phyloP scores from a whole-genome alignment of 2,329 filamentous ascomycete genomes.

The Trichoderma arundinaceum region DNA sequence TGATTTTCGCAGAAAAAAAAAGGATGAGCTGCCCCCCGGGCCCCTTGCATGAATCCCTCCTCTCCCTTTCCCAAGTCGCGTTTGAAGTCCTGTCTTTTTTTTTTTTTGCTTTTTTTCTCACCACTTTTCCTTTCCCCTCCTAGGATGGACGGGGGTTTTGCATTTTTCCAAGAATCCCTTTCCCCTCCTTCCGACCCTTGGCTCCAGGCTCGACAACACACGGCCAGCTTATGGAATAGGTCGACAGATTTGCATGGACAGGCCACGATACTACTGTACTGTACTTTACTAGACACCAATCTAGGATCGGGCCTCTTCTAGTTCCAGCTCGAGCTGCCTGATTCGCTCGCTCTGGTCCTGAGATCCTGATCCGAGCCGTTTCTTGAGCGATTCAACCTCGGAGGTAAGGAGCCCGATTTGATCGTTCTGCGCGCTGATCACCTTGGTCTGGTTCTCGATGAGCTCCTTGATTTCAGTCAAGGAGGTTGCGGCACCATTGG shows the following conservation, averaged over 20 bases:
- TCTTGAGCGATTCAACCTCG: constrained; percentile 83
- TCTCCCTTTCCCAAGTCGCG: not conserved
- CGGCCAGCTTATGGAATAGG: not conserved
- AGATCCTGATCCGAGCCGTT: constrained; percentile 63
- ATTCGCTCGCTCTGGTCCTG: constrained; percentile 72
- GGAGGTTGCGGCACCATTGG: constrained; percentile 61
- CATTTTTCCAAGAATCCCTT: constrained; percentile 26
- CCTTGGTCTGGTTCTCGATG: constrained; percentile 76
- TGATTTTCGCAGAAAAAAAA: not conserved
- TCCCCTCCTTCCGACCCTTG: constrained; percentile 11
- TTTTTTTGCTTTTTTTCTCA: not conserved
- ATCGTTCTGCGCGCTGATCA: constrained; percentile 77
- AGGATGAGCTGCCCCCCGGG: too few species aligned
- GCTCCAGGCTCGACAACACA: constrained; percentile 13
- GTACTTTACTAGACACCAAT: not conserved
- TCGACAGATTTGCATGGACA: not conserved
- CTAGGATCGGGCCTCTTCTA: constrained; percentile 67
- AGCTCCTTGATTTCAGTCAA: constrained; percentile 79
- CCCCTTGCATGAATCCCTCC: not conserved
- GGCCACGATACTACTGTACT: constrained; percentile 9
- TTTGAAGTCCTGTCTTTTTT: not conserved
- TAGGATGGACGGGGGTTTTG: not conserved
- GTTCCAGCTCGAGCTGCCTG: constrained; percentile 69
- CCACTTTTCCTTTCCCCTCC: not conserved
- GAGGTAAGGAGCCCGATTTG: constrained; percentile 72